Conservation (phyloP, 176 grass and related monocot species). For the Saccharum officinarum region DNA sequence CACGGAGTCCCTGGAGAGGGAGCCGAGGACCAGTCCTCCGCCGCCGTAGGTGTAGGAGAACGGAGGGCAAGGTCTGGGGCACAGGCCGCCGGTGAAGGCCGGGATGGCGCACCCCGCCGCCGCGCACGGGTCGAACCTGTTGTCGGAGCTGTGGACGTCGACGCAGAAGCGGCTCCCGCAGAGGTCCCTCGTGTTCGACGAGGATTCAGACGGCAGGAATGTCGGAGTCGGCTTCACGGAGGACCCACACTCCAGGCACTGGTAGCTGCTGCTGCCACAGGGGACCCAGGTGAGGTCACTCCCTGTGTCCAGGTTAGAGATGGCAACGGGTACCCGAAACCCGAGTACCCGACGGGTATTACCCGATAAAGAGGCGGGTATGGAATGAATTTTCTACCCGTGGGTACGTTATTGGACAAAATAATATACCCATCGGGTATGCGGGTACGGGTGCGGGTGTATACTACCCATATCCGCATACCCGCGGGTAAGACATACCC, state of each 20-base stretch:
- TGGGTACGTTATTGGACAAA: no score
- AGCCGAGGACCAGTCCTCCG: conserved; percentile 41
- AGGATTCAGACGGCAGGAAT: conserved; percentile 35
- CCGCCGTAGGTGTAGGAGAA: conserved; percentile 63
- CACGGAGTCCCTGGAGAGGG: conserved; percentile 39
- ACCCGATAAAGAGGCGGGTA: no score
- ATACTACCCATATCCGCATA: no score
- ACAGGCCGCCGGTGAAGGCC: conserved; percentile 31
- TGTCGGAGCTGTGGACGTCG: conserved; percentile 52
- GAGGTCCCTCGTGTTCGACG: conserved; percentile 16
- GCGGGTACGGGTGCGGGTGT: no score
- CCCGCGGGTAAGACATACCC: no score
- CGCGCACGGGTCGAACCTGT: conserved; percentile 42
- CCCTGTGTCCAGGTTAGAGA: conserved; percentile 57
- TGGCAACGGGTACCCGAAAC: no score
- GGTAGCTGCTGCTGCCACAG: conserved; percentile 42
- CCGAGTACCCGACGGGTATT: no score
- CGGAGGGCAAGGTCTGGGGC: conserved; percentile 48
- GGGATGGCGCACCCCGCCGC: conserved; percentile 38
- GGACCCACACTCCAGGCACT: conserved; percentile 38
- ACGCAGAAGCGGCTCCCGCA: conserved; percentile 39
- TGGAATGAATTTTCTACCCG: no score
- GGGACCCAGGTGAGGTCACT: conserved; percentile 63
- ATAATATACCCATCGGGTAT: no score
- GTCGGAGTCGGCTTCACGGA: conserved; percentile 3